These are phyloP conservation scores for Lichtheimia ornata DNA, from an alignment of 371 early-diverging fungal species.

Conservation along the genomic window DNA sequence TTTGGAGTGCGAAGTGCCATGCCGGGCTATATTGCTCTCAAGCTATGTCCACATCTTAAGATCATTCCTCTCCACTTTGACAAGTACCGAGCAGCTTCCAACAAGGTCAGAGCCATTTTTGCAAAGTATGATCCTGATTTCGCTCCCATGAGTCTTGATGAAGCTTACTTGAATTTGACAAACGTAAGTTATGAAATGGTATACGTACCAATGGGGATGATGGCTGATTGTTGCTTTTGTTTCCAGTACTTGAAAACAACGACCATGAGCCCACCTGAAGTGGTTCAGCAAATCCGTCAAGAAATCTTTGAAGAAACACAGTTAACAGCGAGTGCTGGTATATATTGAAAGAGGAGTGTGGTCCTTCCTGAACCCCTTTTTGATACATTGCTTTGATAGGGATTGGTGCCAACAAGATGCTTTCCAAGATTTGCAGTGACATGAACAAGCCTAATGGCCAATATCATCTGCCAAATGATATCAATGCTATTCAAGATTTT, in stretches of 20 bases:
- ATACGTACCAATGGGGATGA: not conserved
- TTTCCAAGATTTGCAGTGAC: conserved; percentile 64
- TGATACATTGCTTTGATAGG: conserved; percentile 19
- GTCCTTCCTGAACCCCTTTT: too few relatives aligned
- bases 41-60: conserved; percentile 64
- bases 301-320: conserved; percentile 56
- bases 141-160: conserved; percentile 61
- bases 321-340: conserved; percentile 67
- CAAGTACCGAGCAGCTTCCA: conserved; percentile 55
- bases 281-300: conserved; percentile 55
- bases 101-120: conserved; percentile 50
- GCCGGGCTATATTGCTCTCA: conserved; percentile 68
- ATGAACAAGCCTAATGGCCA: conserved; percentile 74
- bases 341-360: not conserved
- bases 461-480: conserved; percentile 35
- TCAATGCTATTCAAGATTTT: conserved; percentile 28
- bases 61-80: conserved; percentile 55
- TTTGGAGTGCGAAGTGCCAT: conserved; percentile 73
- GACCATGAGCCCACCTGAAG: conserved; percentile 44
- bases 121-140: conserved; percentile 61
- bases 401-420: conserved; percentile 61
- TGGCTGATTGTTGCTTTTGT: not conserved
- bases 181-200: conserved; percentile 18
- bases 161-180: conserved; percentile 69
- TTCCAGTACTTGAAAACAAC: conserved; percentile 36